These are phyloP conservation scores for Camellia granthamiana DNA, from an alignment of 148 eudicot genomes.

Conservation along the genomic window DNA sequence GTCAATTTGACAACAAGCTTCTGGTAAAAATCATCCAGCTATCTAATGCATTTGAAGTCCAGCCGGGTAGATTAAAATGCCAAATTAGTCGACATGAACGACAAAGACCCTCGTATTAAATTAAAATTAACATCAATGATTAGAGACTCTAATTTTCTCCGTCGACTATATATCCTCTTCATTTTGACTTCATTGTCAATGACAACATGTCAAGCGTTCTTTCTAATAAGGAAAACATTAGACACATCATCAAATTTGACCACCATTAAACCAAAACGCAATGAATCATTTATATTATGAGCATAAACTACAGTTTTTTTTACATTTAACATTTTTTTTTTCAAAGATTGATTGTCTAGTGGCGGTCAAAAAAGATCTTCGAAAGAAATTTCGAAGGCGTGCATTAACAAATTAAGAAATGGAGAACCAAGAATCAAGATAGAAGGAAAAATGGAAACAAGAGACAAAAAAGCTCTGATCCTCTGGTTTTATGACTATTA, in stretches of 20 bases:
- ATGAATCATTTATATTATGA: no score
- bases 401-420: slow-evolving; percentile 5
- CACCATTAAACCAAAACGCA: no score
- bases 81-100: no score
- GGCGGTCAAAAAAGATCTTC: background rate
- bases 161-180: background rate
- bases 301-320: no score
- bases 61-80: background rate
- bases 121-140: no score
- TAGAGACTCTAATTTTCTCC: no score
- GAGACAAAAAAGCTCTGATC: background rate
- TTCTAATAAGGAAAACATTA: background rate
- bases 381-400: background rate
- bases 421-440: background rate
- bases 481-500: slow-evolving; percentile 19
- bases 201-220: background rate
- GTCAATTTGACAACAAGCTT: background rate
- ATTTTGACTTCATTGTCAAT: background rate
- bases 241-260: background rate
- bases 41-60: slow-evolving; percentile 1
- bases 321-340: background rate
- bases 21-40: background rate
- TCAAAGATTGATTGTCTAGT: background rate
- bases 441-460: background rate
- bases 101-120: no score